A percentile compares a stretch with the other conserved stretches of the same genome.
phyloP scores from a whole-genome alignment of 805 yeast species.

The Saccharomycopsis fibuligera region DNA sequence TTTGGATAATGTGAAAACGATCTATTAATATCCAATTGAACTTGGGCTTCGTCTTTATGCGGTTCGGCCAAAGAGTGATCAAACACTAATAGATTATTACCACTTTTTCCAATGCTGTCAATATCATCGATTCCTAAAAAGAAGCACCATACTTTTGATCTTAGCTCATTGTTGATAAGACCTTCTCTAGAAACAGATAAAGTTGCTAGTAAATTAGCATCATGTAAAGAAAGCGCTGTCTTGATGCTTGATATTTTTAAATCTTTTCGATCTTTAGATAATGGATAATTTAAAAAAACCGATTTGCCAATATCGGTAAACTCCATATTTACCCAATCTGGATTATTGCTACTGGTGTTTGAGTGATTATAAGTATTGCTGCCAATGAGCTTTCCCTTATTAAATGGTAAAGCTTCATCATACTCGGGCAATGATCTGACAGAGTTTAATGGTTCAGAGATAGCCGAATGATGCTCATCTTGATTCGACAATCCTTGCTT shows the following conservation, averaged over 20 bases:
- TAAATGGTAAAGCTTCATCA: background rate
- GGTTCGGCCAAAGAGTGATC: constrained; percentile 25
- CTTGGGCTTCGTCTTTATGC: constrained; percentile 76
- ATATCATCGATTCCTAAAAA: constrained; percentile 31
- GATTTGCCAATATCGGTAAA: constrained; percentile 40
- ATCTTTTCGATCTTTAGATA: constrained; percentile 33
- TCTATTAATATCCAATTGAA: constrained; percentile 68
- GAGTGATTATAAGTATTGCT: background rate
- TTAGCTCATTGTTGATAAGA: constrained; percentile 34
- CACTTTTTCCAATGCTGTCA: background rate
- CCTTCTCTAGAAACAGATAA: constrained; percentile 44
- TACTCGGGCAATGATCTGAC: too few species aligned
- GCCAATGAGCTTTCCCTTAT: background rate
- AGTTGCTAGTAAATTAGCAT: constrained; percentile 27
- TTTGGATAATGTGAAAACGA: constrained; percentile 46
- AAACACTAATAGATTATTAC: background rate
- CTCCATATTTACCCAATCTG: constrained; percentile 50
- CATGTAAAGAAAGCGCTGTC: constrained; percentile 32
- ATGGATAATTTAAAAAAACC: constrained; percentile 38
- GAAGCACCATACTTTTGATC: constrained; percentile 47
- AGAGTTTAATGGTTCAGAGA: too few species aligned
- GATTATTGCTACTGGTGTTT: constrained; percentile 7
- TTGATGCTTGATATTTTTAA: constrained; percentile 26
- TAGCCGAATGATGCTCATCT: too few species aligned
- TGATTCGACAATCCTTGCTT: too few species aligned